Base-by-base conservation (phyloP, 164 flowering plant species). In the Umbellularia californica region DNA sequence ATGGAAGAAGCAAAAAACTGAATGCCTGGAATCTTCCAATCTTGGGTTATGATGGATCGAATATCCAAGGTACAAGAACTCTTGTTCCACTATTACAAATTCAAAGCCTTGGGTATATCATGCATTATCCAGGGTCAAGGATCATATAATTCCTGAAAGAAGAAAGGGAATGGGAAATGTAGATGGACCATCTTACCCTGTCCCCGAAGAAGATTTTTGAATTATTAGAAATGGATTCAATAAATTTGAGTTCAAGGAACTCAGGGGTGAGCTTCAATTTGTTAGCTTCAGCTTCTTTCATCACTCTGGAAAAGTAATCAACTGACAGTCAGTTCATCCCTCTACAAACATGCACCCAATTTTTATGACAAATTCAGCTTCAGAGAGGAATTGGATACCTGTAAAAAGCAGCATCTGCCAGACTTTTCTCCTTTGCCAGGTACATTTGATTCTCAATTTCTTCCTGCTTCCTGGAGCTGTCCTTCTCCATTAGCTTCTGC, bases 211-310 rank as follows among this genome's bases (percentile, higher is more conserved):
- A 95, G 60, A 95, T 89, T 79, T 95, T 93, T 47, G 99, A 84
- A 76, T 90, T 92, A 71, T 90, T 88, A 51, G 99, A 84, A 23
- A 93, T 92, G 70, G 98, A 85, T 76, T 93, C 92, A 15, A 93
- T 90, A 75, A 93, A 93, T 72, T 77, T 90, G 72, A 95, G 99
- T 81, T 95, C 95, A 30, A 95, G 89, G 81, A 58, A 95, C 55
- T 90, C 80, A 0, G 95, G 94, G 19, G 98, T 93, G 35, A 95
- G 96, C 87, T 85, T 93, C 86, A 93, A 78, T 79, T 85, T 87
- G 90, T 93, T 93, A 64, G 96, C 97, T 79, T 95, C 99, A 41
- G 92, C 98, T 82, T 95, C 97, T 81, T 79, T 92, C 81, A 83
- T 65, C 50, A 87, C 85, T 47, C 99, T 95, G 83, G 5, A 75